These are phyloP conservation scores for Thelonectria rubi DNA, from an alignment of 2,329 filamentous ascomycete species.

Conservation along the genomic window DNA sequence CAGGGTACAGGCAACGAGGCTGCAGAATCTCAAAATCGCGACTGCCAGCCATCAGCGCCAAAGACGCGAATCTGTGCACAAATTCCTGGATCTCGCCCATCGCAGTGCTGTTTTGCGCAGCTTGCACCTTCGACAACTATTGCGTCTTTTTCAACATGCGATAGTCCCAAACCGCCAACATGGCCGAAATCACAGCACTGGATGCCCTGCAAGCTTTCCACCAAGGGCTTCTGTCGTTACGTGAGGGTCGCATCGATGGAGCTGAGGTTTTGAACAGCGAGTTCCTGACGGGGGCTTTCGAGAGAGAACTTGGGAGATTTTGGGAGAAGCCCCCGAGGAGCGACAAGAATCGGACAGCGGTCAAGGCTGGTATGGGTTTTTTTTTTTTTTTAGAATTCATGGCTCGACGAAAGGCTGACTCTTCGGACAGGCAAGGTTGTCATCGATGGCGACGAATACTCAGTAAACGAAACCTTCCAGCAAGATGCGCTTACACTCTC, in stretches of 20 bases:
- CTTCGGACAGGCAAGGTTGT: conserved; percentile 74
- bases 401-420: conserved; percentile 28
- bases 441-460: conserved; percentile 77
- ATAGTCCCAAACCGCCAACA: conserved; percentile 59
- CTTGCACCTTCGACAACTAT: conserved; percentile 33
- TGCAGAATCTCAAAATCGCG: conserved; percentile 46
- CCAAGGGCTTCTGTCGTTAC: conserved; percentile 81
- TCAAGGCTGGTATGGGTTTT: conserved; percentile 69
- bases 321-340: conserved; percentile 80
- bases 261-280: conserved; percentile 75
- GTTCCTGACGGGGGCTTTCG: conserved; percentile 74
- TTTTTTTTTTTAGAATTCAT: neutral
- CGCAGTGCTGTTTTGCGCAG: conserved; percentile 38
- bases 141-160: conserved; percentile 51
- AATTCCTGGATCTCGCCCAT: conserved; percentile 36
- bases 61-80: conserved; percentile 32
- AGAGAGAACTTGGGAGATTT: conserved; percentile 75
- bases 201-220: conserved; percentile 85
- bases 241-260: conserved; percentile 69
- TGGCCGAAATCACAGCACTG: conserved; percentile 79
- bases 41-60: conserved; percentile 36
- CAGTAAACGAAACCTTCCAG: conserved; percentile 87
- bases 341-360: conserved; percentile 75
- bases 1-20: conserved; percentile 44
- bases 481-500: conserved; percentile 83